Evolutionary conservation across 371 early-diverging fungal species (phyloP).

Genomic region (Mortierella sp.): DNA sequence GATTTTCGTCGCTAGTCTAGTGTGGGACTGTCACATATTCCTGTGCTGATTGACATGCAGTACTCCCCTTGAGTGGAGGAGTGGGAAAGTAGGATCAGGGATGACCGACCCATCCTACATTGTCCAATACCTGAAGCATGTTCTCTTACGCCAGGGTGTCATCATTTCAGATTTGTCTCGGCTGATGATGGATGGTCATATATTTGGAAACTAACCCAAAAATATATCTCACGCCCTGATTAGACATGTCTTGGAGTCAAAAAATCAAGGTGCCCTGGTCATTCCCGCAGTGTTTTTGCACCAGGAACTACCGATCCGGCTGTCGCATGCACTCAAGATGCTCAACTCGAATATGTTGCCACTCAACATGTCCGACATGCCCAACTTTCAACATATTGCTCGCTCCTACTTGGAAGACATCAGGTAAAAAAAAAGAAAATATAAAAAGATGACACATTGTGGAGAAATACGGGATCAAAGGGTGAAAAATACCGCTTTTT

Average conservation of each 20-base stretch:
- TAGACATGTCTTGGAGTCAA: constrained; percentile 55
- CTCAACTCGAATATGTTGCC: constrained; percentile 61
- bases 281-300: constrained; percentile 73
- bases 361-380: constrained; percentile 60
- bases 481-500: background rate
- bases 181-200: too few species aligned
- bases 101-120: too few species aligned
- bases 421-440: constrained; percentile 20
- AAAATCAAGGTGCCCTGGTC: constrained; percentile 57
- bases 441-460: constrained; percentile 30
- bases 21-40: background rate
- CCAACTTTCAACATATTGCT: constrained; percentile 59
- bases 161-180: too few species aligned
- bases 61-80: too few species aligned
- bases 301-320: constrained; percentile 77
- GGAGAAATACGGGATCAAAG: constrained; percentile 28
- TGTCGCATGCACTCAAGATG: constrained; percentile 73
- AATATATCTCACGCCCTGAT: background rate
- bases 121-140: too few species aligned
- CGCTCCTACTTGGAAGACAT: constrained; percentile 63
- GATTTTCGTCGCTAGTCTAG: background rate
- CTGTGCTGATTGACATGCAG: too few species aligned
- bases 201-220: background rate
- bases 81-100: too few species aligned
- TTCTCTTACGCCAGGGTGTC: too few species aligned